These are phyloP conservation scores for Ceriops decandra DNA, from an alignment of 345 rosid genomes.

Conservation along the genomic window DNA sequence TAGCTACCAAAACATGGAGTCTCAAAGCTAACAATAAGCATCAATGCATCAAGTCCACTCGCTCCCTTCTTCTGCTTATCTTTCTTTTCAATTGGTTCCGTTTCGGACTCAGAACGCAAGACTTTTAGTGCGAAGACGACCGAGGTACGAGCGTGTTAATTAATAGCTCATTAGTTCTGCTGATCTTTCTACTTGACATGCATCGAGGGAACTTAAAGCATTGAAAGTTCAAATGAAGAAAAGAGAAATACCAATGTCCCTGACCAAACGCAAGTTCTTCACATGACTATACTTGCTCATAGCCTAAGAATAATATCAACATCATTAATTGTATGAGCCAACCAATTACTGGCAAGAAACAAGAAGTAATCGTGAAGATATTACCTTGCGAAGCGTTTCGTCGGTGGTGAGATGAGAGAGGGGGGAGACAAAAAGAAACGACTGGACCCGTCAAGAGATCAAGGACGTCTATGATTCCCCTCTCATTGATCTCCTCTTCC, in stretches of 20 bases:
- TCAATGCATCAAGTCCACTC: no score
- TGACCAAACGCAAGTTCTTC: constrained; percentile 81
- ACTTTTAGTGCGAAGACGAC: no score
- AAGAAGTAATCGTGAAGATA: no score
- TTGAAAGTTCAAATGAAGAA: neutral
- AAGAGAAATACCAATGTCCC: constrained; percentile 64
- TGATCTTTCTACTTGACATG: neutral
- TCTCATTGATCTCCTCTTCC: constrained; percentile 72
- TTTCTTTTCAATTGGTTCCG: no score
- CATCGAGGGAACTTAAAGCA: neutral
- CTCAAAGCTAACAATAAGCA: no score
- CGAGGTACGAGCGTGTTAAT: no score
- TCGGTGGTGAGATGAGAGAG: constrained; percentile 77
- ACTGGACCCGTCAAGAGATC: constrained; percentile 40
- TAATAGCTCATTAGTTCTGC: no score
- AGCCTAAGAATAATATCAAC: constrained; percentile 36
- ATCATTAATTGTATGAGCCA: neutral
- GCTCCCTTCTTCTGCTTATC: no score
- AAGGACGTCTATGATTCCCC: constrained; percentile 69
- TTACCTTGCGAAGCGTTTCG: constrained; percentile 57
- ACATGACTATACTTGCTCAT: constrained; percentile 82
- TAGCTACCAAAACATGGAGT: no score
- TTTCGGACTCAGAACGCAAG: no score
- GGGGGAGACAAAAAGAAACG: constrained; percentile 56
- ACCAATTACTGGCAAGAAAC: neutral